A percentile compares a stretch with the other conserved stretches of the same genome.
phyloP scores from a whole-genome alignment of 2,329 filamentous ascomycete genomes.

The Aspergillus amoenus region DNA sequence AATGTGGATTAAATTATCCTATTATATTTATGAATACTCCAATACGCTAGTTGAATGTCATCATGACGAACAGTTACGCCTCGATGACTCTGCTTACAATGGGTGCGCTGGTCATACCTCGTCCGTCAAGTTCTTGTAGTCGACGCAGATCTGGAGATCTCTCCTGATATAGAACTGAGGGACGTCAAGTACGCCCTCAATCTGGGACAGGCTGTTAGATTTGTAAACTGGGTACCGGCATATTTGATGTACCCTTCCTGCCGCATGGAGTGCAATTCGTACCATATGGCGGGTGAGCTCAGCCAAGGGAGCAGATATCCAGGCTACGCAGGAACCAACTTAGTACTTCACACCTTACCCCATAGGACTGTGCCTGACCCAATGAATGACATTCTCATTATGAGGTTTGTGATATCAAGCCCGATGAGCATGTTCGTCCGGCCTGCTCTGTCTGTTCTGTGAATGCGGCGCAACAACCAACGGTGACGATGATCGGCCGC shows the following conservation, averaged over 20 bases:
- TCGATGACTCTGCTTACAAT: background rate
- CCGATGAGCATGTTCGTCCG: too few species aligned
- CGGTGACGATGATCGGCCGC: too few species aligned
- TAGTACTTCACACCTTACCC: too few species aligned
- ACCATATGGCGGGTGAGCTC: constrained; percentile 66
- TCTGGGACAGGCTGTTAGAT: background rate
- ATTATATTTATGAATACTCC: too few species aligned
- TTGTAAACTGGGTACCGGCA: background rate
- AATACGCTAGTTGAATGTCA: constrained; percentile 7
- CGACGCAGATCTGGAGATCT: constrained; percentile 72
- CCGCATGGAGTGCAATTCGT: background rate
- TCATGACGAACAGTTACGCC: constrained; percentile 13
- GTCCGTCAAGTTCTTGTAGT: constrained; percentile 20
- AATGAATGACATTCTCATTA: too few species aligned
- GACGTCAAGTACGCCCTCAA: constrained; percentile 38
- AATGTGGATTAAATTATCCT: too few species aligned
- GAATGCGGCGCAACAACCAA: too few species aligned
- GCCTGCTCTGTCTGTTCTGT: too few species aligned
- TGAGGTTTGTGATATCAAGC: too few species aligned
- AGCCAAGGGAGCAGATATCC: constrained; percentile 14
- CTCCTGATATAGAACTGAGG: constrained; percentile 75
- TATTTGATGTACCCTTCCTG: constrained; percentile 37
- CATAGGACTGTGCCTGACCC: too few species aligned
- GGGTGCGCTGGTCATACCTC: background rate
- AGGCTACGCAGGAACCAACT: too few species aligned